phyloP scores from a whole-genome alignment of 768 basidiomycete genomes.

The Brasilioporus rufonigricans region DNA sequence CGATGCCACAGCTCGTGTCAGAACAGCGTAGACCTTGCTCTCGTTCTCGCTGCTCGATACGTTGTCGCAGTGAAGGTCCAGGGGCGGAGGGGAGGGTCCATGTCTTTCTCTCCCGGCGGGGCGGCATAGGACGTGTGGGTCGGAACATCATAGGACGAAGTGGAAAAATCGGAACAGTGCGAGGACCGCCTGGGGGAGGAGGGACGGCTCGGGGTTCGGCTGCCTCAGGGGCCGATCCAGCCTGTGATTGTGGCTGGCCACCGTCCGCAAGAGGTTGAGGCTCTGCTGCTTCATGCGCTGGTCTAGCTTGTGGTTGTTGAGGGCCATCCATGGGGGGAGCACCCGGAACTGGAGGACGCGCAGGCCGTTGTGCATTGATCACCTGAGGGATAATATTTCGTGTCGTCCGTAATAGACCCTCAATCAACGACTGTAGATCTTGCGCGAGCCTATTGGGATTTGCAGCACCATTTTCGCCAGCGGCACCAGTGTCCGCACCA shows the following conservation, averaged over 20 bases:
- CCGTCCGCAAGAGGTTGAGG: constrained; percentile 2
- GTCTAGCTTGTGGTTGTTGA: constrained; percentile 2
- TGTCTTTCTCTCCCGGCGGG: constrained; percentile 37
- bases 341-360: not conserved
- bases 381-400: constrained; percentile 24
- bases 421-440: constrained; percentile 27
- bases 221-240: constrained; percentile 1
- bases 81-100: constrained; percentile 67
- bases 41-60: constrained; percentile 69
- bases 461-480: constrained; percentile 16
- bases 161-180: constrained; percentile 13
- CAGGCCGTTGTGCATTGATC: constrained; percentile 13
- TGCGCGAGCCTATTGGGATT: constrained; percentile 19
- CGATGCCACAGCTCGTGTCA: constrained; percentile 71
- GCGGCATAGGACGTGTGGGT: constrained; percentile 24
- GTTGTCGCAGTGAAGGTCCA: constrained; percentile 68
- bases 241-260: constrained; percentile 11
- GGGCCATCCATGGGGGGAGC: not conserved
- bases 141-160: constrained; percentile 23
- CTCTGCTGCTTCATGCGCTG: constrained; percentile 3
- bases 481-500: constrained; percentile 7
- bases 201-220: constrained; percentile 3
- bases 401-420: constrained; percentile 26
- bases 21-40: constrained; percentile 71
- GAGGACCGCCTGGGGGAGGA: constrained; percentile 9